Base-by-base conservation (phyloP, 2,329 filamentous ascomycete genomes). In the Zasmidium angulare region DNA sequence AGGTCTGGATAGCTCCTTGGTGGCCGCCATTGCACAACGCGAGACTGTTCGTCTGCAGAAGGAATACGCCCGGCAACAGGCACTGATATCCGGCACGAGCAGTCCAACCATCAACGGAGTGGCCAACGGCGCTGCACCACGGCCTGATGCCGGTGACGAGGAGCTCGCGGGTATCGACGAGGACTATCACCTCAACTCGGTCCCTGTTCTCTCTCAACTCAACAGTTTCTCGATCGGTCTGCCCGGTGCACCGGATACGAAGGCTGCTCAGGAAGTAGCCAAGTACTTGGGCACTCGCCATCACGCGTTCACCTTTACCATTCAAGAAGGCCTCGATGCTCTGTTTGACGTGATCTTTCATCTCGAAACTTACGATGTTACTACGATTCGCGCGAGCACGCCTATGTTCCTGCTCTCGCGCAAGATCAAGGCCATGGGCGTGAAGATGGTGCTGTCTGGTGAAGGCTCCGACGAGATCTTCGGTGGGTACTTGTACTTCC, bases 151-250 rank as follows among this genome's bases (percentile, higher is more conserved):
- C 21, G 80, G 79, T 55, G 84, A 84, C 62, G 87, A 89, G 71
- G 86, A 90, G 51, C 84, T 98, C 50, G 93, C 97, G 60, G 95
- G 95, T 71, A 96, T 99, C 69, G 95, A 98, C 71, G 93, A 96
- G 73, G 86, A 93, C 60, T 89, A 96, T 81, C 86, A 93, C 72
- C 81, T 98, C 62, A 91, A 89, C 51, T 96, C 93, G 14, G 86
- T 96, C 63, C 95, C 93, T 56, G 91, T 95, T 71, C 86, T 98
- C 56, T 92, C 93, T 36, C 90, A 98, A 77, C 86, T 99, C 77
- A 96, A 98, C 86, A 97, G 93, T 17, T 99, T 99, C 84, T 99
- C 95, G 17, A 99, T 99, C 68, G 95, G 95, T 73, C 87, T 99
- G 36, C 93, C 93, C 7, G 90, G 88, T 68, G 91, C 95, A 31